phyloP scores from a whole-genome alignment of 495 filamentous ascomycete species.

The Neurospora africana region DNA sequence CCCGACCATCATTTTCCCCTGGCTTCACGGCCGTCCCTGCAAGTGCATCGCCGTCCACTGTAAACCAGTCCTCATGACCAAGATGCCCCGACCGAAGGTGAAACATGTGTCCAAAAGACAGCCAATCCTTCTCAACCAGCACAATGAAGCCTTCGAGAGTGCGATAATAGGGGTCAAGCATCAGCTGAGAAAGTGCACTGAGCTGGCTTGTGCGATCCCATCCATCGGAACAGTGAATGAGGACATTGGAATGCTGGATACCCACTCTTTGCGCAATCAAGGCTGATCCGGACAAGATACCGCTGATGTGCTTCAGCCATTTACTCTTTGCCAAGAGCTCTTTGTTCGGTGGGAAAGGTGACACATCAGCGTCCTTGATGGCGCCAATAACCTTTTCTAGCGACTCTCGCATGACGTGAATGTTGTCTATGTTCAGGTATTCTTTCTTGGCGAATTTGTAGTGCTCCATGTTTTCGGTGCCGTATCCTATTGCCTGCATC shows the following conservation, averaged over 20 bases:
- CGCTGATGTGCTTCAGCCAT: conserved; percentile 86
- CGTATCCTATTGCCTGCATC: conserved; percentile 89
- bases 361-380: conserved; percentile 85
- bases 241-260: conserved; percentile 82
- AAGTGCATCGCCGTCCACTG: conserved; percentile 61
- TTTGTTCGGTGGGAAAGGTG: conserved; percentile 70
- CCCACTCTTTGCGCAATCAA: conserved; percentile 84
- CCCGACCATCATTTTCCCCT: conserved; percentile 46
- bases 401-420: conserved; percentile 95
- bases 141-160: conserved; percentile 95
- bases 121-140: conserved; percentile 94
- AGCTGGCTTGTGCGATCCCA: conserved; percentile 97
- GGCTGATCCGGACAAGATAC: conserved; percentile 71
- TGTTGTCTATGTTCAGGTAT: conserved; percentile 97
- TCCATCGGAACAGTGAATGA: conserved; percentile 96
- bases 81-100: conserved; percentile 76
- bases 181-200: conserved; percentile 85
- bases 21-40: conserved; percentile 42
- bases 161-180: conserved; percentile 90
- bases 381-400: conserved; percentile 81
- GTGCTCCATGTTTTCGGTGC: conserved; percentile 96
- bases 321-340: conserved; percentile 74
- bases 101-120: conserved; percentile 97
- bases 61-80: conserved; percentile 91
- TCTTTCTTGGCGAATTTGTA: conserved; percentile 87